These are phyloP conservation scores for Podaxis rugospora DNA, from an alignment of 768 basidiomycete genomes.

Conservation along the genomic window DNA sequence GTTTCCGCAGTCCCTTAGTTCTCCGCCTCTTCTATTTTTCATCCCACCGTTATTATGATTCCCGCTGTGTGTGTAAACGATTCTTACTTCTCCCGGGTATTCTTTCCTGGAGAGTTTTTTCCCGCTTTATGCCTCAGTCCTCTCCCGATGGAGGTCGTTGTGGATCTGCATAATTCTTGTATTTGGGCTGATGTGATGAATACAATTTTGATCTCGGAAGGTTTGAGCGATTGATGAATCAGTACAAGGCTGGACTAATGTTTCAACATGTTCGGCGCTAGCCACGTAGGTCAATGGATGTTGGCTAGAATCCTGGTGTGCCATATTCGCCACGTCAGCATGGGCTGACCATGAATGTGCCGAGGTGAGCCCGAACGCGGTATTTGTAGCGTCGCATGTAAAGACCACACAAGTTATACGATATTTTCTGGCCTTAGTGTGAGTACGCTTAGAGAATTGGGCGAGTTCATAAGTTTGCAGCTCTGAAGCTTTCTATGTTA, in stretches of 20 bases:
- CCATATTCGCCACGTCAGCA: not conserved
- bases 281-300: no score
- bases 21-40: not conserved
- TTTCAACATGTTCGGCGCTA: no score
- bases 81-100: not conserved
- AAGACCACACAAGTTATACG: not conserved
- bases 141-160: not conserved
- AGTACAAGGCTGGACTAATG: not conserved
- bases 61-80: not conserved
- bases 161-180: slow-evolving; percentile 11
- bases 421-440: not conserved
- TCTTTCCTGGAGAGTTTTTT: not conserved
- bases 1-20: slow-evolving; percentile 7
- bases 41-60: not conserved
- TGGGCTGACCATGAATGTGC: not conserved
- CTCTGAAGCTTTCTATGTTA: no score
- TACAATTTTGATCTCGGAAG: not conserved
- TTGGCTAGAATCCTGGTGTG: no score
- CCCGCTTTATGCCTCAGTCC: not conserved
- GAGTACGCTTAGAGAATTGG: no score
- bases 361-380: not conserved
- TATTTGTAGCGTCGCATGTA: not conserved
- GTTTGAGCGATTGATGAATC: not conserved
- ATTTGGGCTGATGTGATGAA: slow-evolving; percentile 1
- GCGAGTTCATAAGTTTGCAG: no score